Evolutionary conservation across 441 rosid genomes (phyloP).

Genomic region (Mallotus japonicus): DNA sequence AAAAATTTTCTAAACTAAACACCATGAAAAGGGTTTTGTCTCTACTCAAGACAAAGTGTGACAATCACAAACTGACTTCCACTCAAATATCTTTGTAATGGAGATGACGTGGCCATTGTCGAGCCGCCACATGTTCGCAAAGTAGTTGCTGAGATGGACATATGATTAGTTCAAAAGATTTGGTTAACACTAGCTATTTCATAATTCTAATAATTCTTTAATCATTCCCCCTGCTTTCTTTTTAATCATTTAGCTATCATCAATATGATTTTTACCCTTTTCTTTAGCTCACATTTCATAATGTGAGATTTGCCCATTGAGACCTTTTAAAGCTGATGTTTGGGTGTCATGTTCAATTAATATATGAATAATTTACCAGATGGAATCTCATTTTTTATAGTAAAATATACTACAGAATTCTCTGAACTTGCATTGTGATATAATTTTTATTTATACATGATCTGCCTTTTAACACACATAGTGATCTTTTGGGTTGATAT

Average conservation of each 20-base stretch:
- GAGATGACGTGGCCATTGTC: conserved; percentile 19
- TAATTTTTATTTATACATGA: background rate
- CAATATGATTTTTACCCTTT: background rate
- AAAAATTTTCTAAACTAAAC: conserved; percentile 1
- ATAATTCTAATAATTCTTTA: conserved; percentile 21
- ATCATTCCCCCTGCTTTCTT: conserved; percentile 15
- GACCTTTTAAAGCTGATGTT: background rate
- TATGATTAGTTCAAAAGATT: background rate
- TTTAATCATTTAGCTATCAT: background rate
- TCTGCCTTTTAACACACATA: background rate
- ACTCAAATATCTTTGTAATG: conserved; percentile 3
- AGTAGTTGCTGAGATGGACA: conserved; percentile 14
- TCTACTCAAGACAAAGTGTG: conserved; percentile 26
- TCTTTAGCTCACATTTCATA: background rate
- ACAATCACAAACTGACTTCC: conserved; percentile 22
- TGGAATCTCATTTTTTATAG: no score
- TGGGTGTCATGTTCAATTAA: conserved; percentile 1
- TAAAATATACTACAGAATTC: no score
- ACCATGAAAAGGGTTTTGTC: conserved; percentile 21
- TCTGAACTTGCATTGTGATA: background rate
- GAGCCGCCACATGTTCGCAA: conserved; percentile 2
- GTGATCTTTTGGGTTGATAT: background rate
- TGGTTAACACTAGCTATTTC: background rate
- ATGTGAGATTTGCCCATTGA: background rate
- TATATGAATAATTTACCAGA: no score